phyloP scores from a whole-genome alignment of 495 filamentous ascomycete genomes.

The Aspergillus ellipticus region DNA sequence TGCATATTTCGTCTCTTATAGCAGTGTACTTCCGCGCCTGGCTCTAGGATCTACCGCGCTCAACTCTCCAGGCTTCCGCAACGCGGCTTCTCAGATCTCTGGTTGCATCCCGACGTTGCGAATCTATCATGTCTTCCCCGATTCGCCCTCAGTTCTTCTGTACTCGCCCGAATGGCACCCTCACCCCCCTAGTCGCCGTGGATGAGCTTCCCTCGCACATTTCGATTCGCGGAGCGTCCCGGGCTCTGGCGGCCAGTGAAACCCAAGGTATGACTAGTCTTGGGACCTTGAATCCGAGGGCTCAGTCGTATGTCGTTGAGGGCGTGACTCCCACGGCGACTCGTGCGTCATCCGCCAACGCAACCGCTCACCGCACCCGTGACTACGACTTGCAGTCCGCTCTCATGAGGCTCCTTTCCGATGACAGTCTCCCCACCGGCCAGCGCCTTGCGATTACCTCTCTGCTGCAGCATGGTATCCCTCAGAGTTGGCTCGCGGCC shows the following conservation, averaged over 20 bases:
- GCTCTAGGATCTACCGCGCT: not conserved
- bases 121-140: constrained; percentile 21
- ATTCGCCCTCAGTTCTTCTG: constrained; percentile 50
- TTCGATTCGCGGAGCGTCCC: constrained; percentile 32
- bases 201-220: constrained; percentile 56
- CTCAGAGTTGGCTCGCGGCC: constrained; percentile 13
- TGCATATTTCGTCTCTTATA: not conserved
- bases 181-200: constrained; percentile 60
- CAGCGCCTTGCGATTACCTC: constrained; percentile 21
- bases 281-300: constrained; percentile 28
- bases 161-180: constrained; percentile 51
- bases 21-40: not conserved
- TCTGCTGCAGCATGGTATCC: constrained; percentile 17
- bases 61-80: not conserved
- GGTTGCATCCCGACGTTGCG: not conserved
- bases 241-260: constrained; percentile 28
- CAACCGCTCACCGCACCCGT: constrained; percentile 13
- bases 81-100: not conserved
- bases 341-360: constrained; percentile 4
- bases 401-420: constrained; percentile 20
- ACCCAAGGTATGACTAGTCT: constrained; percentile 47
- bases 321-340: constrained; percentile 18
- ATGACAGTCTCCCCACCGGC: constrained; percentile 20
- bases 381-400: constrained; percentile 21
- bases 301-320: constrained; percentile 34